Percentiles rank a stretch among this genome's conserved stretches.
Conservation (phyloP, 2,329 filamentous ascomycete genomes). For the Aspergillus ochraceoroseus region DNA sequence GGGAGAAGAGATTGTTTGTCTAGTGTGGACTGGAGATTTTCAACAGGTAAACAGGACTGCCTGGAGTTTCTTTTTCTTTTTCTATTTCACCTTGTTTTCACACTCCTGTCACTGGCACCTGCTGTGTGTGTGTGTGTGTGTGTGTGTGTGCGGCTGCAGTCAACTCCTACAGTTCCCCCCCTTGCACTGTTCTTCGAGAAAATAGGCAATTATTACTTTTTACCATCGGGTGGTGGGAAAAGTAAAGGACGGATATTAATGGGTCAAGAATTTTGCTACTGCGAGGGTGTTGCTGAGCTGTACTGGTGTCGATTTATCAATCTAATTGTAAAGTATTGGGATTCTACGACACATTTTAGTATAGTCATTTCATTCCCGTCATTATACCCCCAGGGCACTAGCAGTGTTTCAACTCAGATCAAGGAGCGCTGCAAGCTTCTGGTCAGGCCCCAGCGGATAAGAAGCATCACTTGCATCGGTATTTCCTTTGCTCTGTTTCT, state of each 20-base stretch:
- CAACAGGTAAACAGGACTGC: constrained; percentile 4
- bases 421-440: constrained; percentile 37
- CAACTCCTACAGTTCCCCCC: constrained; percentile 17
- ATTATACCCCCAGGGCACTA: too few species aligned
- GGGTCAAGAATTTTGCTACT: too few species aligned
- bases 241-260: not conserved
- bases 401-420: constrained; percentile 41
- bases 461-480: constrained; percentile 19
- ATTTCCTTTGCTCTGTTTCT: constrained; percentile 23
- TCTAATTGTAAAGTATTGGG: too few species aligned
- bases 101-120: constrained; percentile 17
- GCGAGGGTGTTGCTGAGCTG: too few species aligned
- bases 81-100: constrained; percentile 4
- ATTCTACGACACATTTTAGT: too few species aligned
- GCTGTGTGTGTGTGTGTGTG: too few species aligned
- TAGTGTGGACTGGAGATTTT: constrained; percentile 4
- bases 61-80: constrained; percentile 12
- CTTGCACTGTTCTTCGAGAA: constrained; percentile 19
- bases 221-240: not conserved
- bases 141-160: constrained; percentile 18
- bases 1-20: not conserved
- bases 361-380: too few species aligned
- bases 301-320: too few species aligned
- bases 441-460: constrained; percentile 26
- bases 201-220: constrained; percentile 14